Percentiles rank a stretch among this genome's conserved stretches.
phyloP scores from a whole-genome alignment of 2,329 filamentous ascomycete species.

The Stagonosporopsis vannaccii region DNA sequence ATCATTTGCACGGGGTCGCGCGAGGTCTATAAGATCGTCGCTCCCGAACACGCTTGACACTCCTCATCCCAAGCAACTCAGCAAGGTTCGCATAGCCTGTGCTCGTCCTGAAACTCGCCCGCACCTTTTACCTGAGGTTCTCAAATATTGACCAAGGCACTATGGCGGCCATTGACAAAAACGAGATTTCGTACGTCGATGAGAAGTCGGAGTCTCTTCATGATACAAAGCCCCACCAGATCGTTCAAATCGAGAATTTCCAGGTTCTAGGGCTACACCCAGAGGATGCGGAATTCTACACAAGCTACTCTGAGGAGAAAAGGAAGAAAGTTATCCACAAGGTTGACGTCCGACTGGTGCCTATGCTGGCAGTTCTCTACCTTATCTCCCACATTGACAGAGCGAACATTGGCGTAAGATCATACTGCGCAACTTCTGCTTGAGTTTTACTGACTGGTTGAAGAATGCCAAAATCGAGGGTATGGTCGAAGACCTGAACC shows the following conservation, averaged over 20 bases:
- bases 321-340: conserved; percentile 54
- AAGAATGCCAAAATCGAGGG: conserved; percentile 68
- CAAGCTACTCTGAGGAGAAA: conserved; percentile 49
- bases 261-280: conserved; percentile 34
- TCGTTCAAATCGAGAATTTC: conserved; percentile 37
- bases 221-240: conserved; percentile 27
- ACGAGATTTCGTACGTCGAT: conserved; percentile 32
- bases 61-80: neutral
- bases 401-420: conserved; percentile 64
- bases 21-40: conserved; percentile 9
- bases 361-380: conserved; percentile 54
- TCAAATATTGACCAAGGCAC: neutral
- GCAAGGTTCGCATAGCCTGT: neutral
- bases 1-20: neutral
- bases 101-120: neutral
- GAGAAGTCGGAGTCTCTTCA: conserved; percentile 30
- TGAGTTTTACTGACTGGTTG: neutral
- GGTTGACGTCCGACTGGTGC: conserved; percentile 40
- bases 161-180: conserved; percentile 31
- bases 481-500: conserved; percentile 63
- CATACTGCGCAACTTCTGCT: neutral
- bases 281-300: conserved; percentile 34
- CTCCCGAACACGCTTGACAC: neutral
- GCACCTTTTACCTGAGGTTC: neutral
- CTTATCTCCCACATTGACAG: conserved; percentile 61